Base-by-base conservation (phyloP, 495 filamentous ascomycete genomes). In the Lophiotrema nucula region DNA sequence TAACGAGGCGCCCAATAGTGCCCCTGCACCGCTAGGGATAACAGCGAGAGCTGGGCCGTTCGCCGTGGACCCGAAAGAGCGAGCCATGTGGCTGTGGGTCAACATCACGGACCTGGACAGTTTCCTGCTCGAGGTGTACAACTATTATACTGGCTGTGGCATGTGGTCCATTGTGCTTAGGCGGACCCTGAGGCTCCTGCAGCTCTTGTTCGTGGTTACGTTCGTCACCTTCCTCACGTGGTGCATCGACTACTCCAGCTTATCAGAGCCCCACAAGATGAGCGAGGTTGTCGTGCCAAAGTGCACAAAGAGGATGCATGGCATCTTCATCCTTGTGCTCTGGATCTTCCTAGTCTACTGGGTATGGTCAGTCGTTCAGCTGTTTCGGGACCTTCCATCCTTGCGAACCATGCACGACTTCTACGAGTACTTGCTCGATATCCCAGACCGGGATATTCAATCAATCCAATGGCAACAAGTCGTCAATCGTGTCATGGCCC, bases 381-480 rank as follows among this genome's bases (percentile, higher is more conserved):
- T 85, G 62, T 53, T 92, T 35, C 68, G 87, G n/a, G 89, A 90
- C 60, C 77, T 92, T 28, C 86, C 85, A 16, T 80, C 85, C 19
- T 79, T 97, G 15, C 75, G 81, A 61, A 78, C 88, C 26, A 83
- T 96, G 71, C 90, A 91, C 64, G 85, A 93, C 70, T 98, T 97
- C 72, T 98, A 90, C 71, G 73, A 82, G 37, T 82, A 97, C 67
- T 79, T 97, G 5, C 81, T 98, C 15, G 85, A 87, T 26, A 86
- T 98, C 27, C 88, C 89, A 1, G 95, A 97, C 64, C 76, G 82
- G 19, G 95, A 98, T 58, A 95, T 98, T 67, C 95, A 97, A 72
- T 96, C 92, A 0, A 86, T 97, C 27, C 89, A 90, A 6, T 98
- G 93, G 93, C 90, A 97, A 69, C 87, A 95, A 56, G 81, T 97